Percentiles rank a stretch among this genome's conserved stretches.
Evolutionary conservation across 495 filamentous ascomycete genomes (phyloP).

Genomic region (Penicillium manginii): DNA sequence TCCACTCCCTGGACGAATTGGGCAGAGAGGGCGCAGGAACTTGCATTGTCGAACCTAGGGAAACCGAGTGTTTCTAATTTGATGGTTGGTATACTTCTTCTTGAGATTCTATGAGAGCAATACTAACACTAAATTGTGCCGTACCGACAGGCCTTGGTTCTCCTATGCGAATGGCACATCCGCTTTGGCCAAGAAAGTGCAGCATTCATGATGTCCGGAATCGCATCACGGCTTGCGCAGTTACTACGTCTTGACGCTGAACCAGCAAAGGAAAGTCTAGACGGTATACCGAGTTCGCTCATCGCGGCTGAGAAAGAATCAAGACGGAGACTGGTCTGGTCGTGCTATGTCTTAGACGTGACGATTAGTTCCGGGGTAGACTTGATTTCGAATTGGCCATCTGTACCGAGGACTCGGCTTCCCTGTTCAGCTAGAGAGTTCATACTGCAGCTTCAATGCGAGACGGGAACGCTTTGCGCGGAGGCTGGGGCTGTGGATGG

Average conservation of each 20-base stretch:
- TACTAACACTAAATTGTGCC: too few relatives aligned
- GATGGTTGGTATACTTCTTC: too few relatives aligned
- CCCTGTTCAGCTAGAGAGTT: conserved; percentile 7
- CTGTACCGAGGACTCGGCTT: not conserved
- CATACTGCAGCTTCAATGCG: not conserved
- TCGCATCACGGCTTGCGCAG: conserved; percentile 2
- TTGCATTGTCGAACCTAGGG: too few relatives aligned
- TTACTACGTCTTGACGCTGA: conserved; percentile 4
- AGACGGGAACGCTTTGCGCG: not conserved
- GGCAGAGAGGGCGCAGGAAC: too few relatives aligned
- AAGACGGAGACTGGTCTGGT: conserved; percentile 2
- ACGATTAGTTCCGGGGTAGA: conserved; percentile 6
- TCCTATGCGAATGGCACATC: conserved; percentile 8
- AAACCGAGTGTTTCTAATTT: too few relatives aligned
- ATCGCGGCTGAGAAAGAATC: conserved; percentile 2
- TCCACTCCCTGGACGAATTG: too few relatives aligned
- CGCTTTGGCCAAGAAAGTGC: not conserved
- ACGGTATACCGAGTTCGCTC: not conserved
- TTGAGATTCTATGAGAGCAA: too few relatives aligned
- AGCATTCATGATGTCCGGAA: conserved; percentile 4
- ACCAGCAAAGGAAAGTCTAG: conserved; percentile 1
- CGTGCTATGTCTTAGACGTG: conserved; percentile 2
- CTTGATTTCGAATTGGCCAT: conserved; percentile 3
- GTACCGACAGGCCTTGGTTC: conserved; percentile 4
- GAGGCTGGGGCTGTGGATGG: not conserved